These are phyloP conservation scores for Talaromyces stipitatus DNA, from an alignment of 495 filamentous ascomycete species.

Conservation along the genomic window DNA sequence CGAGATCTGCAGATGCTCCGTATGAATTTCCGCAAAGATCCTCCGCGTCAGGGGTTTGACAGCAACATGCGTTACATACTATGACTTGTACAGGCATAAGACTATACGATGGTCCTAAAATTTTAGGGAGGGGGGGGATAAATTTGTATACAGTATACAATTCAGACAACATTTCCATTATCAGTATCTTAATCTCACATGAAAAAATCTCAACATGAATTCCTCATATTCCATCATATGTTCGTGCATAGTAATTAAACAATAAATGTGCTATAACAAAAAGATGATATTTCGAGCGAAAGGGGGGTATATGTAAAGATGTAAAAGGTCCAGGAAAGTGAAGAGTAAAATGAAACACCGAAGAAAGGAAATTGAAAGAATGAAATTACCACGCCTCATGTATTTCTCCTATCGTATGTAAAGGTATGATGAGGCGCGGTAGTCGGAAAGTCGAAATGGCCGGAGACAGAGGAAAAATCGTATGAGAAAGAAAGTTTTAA, in stretches of 20 bases:
- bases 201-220: neutral
- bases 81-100: too few species aligned
- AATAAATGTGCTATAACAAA: neutral
- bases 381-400: neutral
- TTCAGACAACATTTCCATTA: neutral
- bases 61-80: too few species aligned
- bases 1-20: too few species aligned
- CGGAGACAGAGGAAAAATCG: neutral
- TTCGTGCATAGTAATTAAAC: neutral
- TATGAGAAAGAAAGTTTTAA: neutral
- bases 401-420: neutral
- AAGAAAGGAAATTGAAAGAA: neutral
- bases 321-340: neutral
- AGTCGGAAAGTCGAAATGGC: neutral
- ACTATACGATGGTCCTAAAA: too few species aligned
- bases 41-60: too few species aligned
- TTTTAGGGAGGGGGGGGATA: too few species aligned
- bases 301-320: conserved; percentile 2
- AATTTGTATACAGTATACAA: neutral
- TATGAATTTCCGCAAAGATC: neutral
- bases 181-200: conserved; percentile 2
- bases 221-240: neutral
- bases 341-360: neutral
- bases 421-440: neutral
- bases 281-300: neutral